phyloP scores from a whole-genome alignment of 164 flowering plant genomes.

The Aristolochia fimbriata region DNA sequence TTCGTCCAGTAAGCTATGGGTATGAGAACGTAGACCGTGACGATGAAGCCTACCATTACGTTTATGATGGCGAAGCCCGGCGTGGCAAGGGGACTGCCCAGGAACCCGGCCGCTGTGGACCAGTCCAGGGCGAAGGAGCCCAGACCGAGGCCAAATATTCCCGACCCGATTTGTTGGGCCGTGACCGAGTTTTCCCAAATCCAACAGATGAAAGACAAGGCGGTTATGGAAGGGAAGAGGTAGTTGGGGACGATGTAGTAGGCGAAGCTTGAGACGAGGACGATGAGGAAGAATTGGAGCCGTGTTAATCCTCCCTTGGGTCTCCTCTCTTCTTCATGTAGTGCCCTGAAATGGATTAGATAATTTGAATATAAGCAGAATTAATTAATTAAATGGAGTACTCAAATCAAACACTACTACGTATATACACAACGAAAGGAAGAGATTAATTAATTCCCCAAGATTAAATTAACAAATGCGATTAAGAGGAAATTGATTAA shows the following conservation, averaged over 20 bases:
- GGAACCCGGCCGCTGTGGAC: constrained; percentile 39
- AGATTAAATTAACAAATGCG: not conserved
- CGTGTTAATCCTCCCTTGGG: constrained; percentile 41
- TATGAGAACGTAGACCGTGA: constrained; percentile 25
- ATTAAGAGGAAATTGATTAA: not conserved
- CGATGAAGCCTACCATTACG: constrained; percentile 30
- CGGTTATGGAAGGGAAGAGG: constrained; percentile 39
- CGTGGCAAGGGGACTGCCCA: constrained; percentile 47
- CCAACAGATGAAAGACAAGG: constrained; percentile 52
- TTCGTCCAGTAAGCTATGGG: constrained; percentile 51
- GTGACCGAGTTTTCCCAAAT: constrained; percentile 21
- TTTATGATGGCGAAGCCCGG: constrained; percentile 48
- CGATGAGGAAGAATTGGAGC: constrained; percentile 49
- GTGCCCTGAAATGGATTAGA: constrained; percentile 36
- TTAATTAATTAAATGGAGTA: no score
- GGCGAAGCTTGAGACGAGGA: constrained; percentile 38
- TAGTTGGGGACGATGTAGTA: constrained; percentile 26
- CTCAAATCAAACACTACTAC: no score
- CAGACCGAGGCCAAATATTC: constrained; percentile 40
- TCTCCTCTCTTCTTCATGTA: constrained; percentile 45
- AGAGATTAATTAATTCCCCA: no score
- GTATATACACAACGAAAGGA: no score
- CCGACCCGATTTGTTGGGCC: constrained; percentile 61
- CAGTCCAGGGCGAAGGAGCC: constrained; percentile 56
- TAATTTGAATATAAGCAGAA: no score